Conservation (phyloP, 805 yeast genomes). For the Metschnikowia gelsemii region DNA sequence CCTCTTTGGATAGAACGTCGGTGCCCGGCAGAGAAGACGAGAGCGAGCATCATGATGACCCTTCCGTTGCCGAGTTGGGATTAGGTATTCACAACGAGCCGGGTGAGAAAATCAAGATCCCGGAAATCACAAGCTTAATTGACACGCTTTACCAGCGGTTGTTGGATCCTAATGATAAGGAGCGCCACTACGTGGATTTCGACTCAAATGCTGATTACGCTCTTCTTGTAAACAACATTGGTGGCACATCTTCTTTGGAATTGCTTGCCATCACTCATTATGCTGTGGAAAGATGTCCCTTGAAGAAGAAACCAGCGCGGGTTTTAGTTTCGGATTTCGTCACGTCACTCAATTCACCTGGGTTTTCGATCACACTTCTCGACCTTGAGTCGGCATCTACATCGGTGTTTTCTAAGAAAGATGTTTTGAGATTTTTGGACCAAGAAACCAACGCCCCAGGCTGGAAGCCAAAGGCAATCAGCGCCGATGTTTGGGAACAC, state of each 20-base stretch:
- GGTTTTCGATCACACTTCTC: constrained; percentile 80
- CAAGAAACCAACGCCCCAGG: constrained; percentile 77
- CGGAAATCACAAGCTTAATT: constrained; percentile 60
- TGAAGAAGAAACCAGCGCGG: constrained; percentile 62
- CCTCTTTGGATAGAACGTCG: constrained; percentile 83
- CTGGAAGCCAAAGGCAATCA: constrained; percentile 57
- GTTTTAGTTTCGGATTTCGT: constrained; percentile 75
- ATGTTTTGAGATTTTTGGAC: constrained; percentile 57
- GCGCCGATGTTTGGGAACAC: constrained; percentile 31
- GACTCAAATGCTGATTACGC: constrained; percentile 62
- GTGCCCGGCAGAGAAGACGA: constrained; percentile 73
- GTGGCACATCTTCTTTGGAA: constrained; percentile 84
- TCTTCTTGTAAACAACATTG: constrained; percentile 77
- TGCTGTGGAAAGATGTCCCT: constrained; percentile 51
- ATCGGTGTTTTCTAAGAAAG: constrained; percentile 12
- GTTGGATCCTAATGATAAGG: constrained; percentile 61
- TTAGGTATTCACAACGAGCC: constrained; percentile 97
- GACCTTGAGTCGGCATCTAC: constrained; percentile 52
- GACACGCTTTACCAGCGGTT: constrained; percentile 60
- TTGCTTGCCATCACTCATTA: constrained; percentile 68
- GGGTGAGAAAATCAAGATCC: constrained; percentile 74
- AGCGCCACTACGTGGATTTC: constrained; percentile 79
- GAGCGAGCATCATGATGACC: constrained; percentile 46
- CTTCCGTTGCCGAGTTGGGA: constrained; percentile 79
- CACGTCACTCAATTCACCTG: constrained; percentile 90